Evolutionary conservation across 352 stramenopile genomes (phyloP).

Genomic region (Pythium sp.): DNA sequence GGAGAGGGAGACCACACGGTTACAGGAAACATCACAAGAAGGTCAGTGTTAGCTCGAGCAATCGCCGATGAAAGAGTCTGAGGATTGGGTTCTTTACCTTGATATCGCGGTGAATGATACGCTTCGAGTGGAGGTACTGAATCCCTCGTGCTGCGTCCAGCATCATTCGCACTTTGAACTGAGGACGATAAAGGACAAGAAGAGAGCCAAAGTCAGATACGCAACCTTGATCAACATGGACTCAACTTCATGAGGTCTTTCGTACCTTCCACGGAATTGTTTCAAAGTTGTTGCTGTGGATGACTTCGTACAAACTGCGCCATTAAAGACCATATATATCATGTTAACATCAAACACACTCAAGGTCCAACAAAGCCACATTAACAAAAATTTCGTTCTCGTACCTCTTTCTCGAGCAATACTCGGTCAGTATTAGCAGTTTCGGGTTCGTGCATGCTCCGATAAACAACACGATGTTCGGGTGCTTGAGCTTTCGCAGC

Average conservation of each 20-base stretch:
- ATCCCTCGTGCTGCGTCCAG: slow-evolving; percentile 86
- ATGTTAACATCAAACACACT: neutral
- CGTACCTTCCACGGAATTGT: slow-evolving; percentile 88
- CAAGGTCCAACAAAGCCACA: neutral
- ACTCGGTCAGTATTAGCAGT: slow-evolving; percentile 89
- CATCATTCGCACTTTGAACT: slow-evolving; percentile 92
- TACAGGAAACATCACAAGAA: neutral
- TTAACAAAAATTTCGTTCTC: neutral
- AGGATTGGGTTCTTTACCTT: slow-evolving; percentile 45
- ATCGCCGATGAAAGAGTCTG: neutral
- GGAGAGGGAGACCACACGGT: neutral
- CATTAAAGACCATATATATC: neutral
- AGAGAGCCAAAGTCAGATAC: neutral
- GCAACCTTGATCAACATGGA: neutral
- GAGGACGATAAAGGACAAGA: neutral
- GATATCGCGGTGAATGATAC: slow-evolving; percentile 89
- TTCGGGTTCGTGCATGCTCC: slow-evolving; percentile 87
- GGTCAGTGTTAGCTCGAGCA: neutral
- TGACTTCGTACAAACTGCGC: slow-evolving; percentile 83
- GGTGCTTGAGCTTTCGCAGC: slow-evolving; percentile 85
- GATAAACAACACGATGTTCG: slow-evolving; percentile 91
- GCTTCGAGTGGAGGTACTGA: slow-evolving; percentile 84
- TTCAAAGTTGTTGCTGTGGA: slow-evolving; percentile 86
- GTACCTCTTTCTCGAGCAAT: slow-evolving; percentile 87
- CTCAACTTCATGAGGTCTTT: neutral